Base-by-base conservation (phyloP, 2,329 filamentous ascomycete genomes). In the Pseudodiploospora longispora region DNA sequence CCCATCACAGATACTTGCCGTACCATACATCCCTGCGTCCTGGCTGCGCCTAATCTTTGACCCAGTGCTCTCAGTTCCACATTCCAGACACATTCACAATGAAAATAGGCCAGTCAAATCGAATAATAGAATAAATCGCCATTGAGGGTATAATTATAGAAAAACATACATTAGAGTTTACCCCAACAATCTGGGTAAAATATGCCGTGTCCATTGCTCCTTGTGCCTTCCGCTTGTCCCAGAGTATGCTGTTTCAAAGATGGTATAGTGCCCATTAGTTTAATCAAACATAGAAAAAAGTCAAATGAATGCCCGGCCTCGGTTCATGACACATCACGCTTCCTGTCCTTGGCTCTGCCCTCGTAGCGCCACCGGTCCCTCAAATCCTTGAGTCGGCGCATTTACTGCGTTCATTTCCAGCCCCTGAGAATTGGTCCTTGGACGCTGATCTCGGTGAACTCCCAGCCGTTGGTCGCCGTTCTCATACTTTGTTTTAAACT, bases 401-500 rank as follows among this genome's bases (percentile, higher is more conserved):
- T 63, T 68, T 27, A 85, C 78, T 49, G 74, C 68, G 58, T 87
- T 81, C 83, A 95, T 83, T 63, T 94, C 87, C 57, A 91, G 71
- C 9, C 71, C 72, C 52, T 74, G 70, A 59, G 59, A 70, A 68
- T 55, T 72, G 64, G 61, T 79, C 69, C 61, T 75, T 60, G 56
- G 57, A 6, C 62, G 53, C 43, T 60, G 59, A 27, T 57, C 56
- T 29, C 57, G 55, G 36, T 58, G 59, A 27, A 74, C 69, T 5
- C 83, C 86, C 48, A 96, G 80, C 28, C 93, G 79, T 66, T 95
- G 87, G 62, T 97, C 93, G 6, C 93, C 93, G 49, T 82, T 75
- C 50, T 80, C 69, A 55, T 93, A 91, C 43, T 70, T 68, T 36
- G 70, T 70, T 69, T 95, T 96, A 72, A 97, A 95, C 49, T 79